Conservation (phyloP, 1,139 yeast species). For the Kluyveromyces sp. region DNA sequence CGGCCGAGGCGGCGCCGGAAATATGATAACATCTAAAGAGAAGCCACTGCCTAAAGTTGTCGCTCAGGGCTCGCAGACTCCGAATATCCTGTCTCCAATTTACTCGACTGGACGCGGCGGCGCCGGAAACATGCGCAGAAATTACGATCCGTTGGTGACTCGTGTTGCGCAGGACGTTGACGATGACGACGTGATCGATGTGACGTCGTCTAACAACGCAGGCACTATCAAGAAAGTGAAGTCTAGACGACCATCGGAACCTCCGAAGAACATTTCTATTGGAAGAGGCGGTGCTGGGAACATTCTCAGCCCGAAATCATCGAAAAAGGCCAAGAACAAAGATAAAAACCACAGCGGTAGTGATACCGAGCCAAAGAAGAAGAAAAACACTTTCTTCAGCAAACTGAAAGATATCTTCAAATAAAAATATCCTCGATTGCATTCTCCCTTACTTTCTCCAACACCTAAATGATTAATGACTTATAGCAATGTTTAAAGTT, state of each 20-base stretch:
- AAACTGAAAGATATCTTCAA: conserved; percentile 26
- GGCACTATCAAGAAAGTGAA: conserved; percentile 5
- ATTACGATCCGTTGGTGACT: conserved; percentile 54
- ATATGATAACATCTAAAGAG: conserved; percentile 43
- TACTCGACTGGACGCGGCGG: conserved; percentile 80
- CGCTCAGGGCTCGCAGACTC: conserved; percentile 60
- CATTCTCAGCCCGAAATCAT: conserved; percentile 31
- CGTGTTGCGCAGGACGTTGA: conserved; percentile 70
- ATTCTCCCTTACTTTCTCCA: not conserved
- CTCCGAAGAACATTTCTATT: conserved; percentile 33
- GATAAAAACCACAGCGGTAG: not conserved
- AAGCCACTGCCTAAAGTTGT: conserved; percentile 49
- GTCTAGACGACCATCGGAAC: conserved; percentile 13
- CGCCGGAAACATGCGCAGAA: conserved; percentile 67
- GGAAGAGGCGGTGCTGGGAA: conserved; percentile 40
- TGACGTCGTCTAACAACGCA: conserved; percentile 7
- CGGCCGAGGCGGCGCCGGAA: conserved; percentile 80
- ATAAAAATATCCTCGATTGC: not conserved
- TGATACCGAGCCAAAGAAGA: conserved; percentile 6
- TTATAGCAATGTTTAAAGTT: not conserved
- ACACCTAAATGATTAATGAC: not conserved
- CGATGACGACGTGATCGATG: conserved; percentile 25
- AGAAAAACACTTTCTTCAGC: conserved; percentile 19
- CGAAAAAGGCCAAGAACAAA: conserved; percentile 14
- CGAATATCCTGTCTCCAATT: conserved; percentile 49